A percentile compares a stretch with the other conserved stretches of the same genome.
Evolutionary conservation across 345 rosid species (phyloP).

Genomic region (Eucalyptus decipiens): DNA sequence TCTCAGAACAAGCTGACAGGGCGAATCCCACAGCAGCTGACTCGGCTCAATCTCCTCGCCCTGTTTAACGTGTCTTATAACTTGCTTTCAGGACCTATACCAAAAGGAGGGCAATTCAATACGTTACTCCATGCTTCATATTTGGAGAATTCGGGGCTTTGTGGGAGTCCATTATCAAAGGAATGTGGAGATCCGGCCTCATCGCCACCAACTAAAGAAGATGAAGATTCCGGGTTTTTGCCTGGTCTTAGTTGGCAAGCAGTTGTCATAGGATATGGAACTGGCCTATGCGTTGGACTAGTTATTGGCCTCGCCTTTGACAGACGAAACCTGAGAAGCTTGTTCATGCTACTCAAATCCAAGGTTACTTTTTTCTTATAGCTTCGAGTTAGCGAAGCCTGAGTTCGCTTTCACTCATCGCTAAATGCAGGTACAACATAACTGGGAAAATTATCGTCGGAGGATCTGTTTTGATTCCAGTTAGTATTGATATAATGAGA

Average conservation of each 20-base stretch:
- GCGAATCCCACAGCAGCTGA: slow-evolving; percentile 2
- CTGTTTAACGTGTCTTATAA: slow-evolving; percentile 5
- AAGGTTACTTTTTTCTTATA: not conserved
- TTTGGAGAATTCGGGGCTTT: slow-evolving; percentile 4
- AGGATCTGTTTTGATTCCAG: not conserved
- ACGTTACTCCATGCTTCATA: slow-evolving; percentile 1
- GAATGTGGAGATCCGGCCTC: not conserved
- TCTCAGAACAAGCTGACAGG: slow-evolving; percentile 9
- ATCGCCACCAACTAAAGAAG: not conserved
- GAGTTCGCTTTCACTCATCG: not conserved
- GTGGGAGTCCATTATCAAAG: slow-evolving; percentile 4
- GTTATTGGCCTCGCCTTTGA: not conserved
- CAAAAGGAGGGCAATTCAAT: slow-evolving; percentile 1
- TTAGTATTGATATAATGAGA: not conserved
- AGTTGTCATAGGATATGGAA: slow-evolving; percentile 4
- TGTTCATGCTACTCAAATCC: not conserved
- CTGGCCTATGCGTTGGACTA: not conserved
- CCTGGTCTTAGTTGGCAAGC: not conserved
- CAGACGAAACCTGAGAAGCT: not conserved
- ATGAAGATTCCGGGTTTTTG: not conserved
- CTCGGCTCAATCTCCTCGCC: not conserved
- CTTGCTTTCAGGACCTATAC: slow-evolving; percentile 10
- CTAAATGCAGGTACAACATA: not conserved
- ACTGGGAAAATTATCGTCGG: not conserved
- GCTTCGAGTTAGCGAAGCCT: not conserved